Percentiles rank a stretch among this genome's conserved stretches.
phyloP scores from a whole-genome alignment of 148 eudicot species.

The Amaranthus palmeri region DNA sequence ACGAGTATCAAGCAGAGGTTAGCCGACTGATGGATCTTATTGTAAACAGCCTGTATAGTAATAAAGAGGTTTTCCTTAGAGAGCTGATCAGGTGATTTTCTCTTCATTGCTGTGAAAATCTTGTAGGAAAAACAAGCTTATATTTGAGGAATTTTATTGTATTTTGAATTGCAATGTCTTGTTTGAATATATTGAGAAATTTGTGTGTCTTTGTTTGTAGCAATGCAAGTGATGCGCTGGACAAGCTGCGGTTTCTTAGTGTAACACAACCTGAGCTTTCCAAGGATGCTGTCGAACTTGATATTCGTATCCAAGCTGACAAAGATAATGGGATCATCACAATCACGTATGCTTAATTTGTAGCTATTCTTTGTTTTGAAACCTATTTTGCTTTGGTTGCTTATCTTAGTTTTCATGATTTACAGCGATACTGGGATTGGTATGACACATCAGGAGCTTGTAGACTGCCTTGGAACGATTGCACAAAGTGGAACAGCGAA shows the following conservation, averaged over 20 bases:
- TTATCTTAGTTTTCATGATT: not conserved
- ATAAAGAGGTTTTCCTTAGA: slow-evolving; percentile 91
- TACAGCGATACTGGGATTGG: slow-evolving; percentile 95
- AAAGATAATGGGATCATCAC: slow-evolving; percentile 83
- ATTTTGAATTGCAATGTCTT: not conserved
- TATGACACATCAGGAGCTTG: slow-evolving; percentile 87
- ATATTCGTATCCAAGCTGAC: slow-evolving; percentile 81
- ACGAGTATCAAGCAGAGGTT: slow-evolving; percentile 98
- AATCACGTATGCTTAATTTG: slow-evolving; percentile 53
- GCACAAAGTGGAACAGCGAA: slow-evolving; percentile 99
- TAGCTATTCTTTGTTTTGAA: not conserved
- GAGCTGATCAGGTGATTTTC: slow-evolving; percentile 82
- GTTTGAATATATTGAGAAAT: slow-evolving; percentile 1
- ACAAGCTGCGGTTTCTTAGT: slow-evolving; percentile 90
- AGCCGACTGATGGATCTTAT: slow-evolving; percentile 99
- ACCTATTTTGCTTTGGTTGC: not conserved
- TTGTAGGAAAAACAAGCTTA: not conserved
- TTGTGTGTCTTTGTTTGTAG: slow-evolving; percentile 29
- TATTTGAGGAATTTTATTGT: too few relatives aligned
- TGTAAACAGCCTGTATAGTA: slow-evolving; percentile 93
- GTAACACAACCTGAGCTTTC: slow-evolving; percentile 71
- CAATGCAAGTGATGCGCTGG: slow-evolving; percentile 99
- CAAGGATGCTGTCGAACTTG: slow-evolving; percentile 70
- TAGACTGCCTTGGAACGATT: slow-evolving; percentile 95
- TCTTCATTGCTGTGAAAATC: not conserved